Evolutionary conservation across 805 yeast species (phyloP), one percentile per base, ranked within the genome.

Genomic region (Clavispora carvajalis): DNA sequence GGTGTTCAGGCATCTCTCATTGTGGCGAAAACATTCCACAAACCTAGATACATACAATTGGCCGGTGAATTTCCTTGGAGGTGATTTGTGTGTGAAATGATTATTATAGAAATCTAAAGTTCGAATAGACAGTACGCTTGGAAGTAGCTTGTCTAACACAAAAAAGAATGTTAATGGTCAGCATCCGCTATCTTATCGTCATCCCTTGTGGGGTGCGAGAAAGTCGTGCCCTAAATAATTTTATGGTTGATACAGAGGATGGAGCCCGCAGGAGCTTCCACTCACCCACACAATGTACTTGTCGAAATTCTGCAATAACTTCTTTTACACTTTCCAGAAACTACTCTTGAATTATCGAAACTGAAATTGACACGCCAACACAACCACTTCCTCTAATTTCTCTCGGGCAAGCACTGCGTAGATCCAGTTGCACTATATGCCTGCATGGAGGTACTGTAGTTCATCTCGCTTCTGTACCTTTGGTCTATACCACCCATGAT

Each of bases 171-270:
- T 28, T 13, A 25, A 28, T 22, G 16, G 9, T 9, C 31, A 28
- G 16, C 31, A 22, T 12, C 23, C 31, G 19, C 31, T 36, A 43
- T 34, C 43, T 36, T 41, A 43, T 43, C 41, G 46, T 46, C 50
- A 46, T 41, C 50, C 50, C 50, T 39, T 46, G 47, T 42, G 44
- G 46, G 40, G 31, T 28, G 31, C 31, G 50, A 37, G 28, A 30
- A 26, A 33, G 40, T 45, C 42, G 44, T 46, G 49, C 45, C 34
- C 36, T 15, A 5, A 15, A 6, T 26, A 23, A 13, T 7, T 15
- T 28, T 3, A 11, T 28, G 19, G 11, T 10, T 28, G 29, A 26
- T 24, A 24, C 6, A 24, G 13, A 22, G 7, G 23, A n/a, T n/a
- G n/a, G n/a, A n/a, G n/a, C n/a, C n/a, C n/a, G n/a, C n/a, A n/a